Evolutionary conservation across 2,329 filamentous ascomycete genomes (phyloP), one percentile per base, ranked within the genome.

Genomic region (Alternaria conjuncta): DNA sequence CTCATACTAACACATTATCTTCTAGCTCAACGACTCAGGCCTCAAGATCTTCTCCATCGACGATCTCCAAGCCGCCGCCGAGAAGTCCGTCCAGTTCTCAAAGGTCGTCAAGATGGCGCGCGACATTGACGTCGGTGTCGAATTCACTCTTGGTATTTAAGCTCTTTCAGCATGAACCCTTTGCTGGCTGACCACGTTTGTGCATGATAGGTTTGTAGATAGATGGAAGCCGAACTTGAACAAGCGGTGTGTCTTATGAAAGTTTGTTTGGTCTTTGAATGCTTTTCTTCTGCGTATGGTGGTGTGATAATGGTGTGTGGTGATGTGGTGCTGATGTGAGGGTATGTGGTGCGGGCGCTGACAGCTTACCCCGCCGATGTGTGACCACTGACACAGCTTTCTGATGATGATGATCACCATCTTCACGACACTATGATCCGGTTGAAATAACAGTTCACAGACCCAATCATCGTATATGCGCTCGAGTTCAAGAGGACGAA

Each of bases 21-120:
- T 20, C 13, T 13, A 88, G 86, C 94, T 99, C 86, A 97, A 96
- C 86, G 94, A 99, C 82, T 96, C 94, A 58, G 94, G 96, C 75
- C 89, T 99, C 79, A 99, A 99, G 91, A 99, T 99, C 84, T 99
- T 99, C 88, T 96, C 93, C 78, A 98, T 99, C 68, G 95, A 98
- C 80, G 96, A 99, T 84, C 89, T 99, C 76, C 96, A 99, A 85
- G 96, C 85, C 80, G 96, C 96, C 45, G 96, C 96, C 70, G 96
- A 98, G 89, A 98, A 97, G 88, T 92, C 94, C 28, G 96, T 99
- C 70, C 95, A 99, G 84, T 95, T 99, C 83, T 97, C 94, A 77
- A 98, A 97, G 89, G 92, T 99, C 73, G 96, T 99, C 77, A 98
- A 98, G 90, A 92, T 97, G 90, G 92, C 96, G 76, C 92, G 95